phyloP scores from a whole-genome alignment of 345 rosid genomes.

The Kandelia obovata region DNA sequence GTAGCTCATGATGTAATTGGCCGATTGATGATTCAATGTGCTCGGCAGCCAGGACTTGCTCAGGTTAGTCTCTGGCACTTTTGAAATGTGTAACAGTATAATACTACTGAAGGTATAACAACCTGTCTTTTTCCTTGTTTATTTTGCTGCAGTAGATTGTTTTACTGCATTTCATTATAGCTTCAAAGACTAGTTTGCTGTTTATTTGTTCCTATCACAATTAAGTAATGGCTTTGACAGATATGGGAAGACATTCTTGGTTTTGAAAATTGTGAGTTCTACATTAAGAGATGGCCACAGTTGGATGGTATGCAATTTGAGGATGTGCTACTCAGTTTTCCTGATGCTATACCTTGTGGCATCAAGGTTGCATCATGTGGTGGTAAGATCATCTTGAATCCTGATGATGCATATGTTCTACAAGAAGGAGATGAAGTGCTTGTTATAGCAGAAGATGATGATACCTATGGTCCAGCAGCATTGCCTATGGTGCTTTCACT shows the following conservation, averaged over 20 bases:
- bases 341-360: slow-evolving; percentile 79
- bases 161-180: not conserved
- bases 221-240: slow-evolving; percentile 33
- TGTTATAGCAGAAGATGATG: slow-evolving; percentile 81
- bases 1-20: slow-evolving; percentile 84
- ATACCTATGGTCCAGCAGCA: slow-evolving; percentile 55
- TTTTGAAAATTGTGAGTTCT: slow-evolving; percentile 75
- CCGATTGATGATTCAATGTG: slow-evolving; percentile 82
- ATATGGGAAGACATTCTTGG: slow-evolving; percentile 81
- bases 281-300: slow-evolving; percentile 63
- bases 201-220: slow-evolving; percentile 11
- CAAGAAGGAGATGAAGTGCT: slow-evolving; percentile 77
- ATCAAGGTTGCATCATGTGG: slow-evolving; percentile 62
- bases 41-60: slow-evolving; percentile 75
- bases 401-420: slow-evolving; percentile 56
- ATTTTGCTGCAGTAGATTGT: not conserved
- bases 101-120: not conserved
- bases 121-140: slow-evolving; percentile 7
- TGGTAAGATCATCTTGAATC: slow-evolving; percentile 68
- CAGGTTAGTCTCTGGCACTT: slow-evolving; percentile 43
- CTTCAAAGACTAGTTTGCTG: slow-evolving; percentile 2
- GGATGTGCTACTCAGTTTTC: slow-evolving; percentile 69
- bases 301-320: slow-evolving; percentile 65
- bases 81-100: slow-evolving; percentile 4
- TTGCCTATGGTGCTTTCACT: slow-evolving; percentile 64